Evolutionary conservation across 768 basidiomycete species (phyloP), one percentile per base, ranked within the genome.

Genomic region (Russula sp.): DNA sequence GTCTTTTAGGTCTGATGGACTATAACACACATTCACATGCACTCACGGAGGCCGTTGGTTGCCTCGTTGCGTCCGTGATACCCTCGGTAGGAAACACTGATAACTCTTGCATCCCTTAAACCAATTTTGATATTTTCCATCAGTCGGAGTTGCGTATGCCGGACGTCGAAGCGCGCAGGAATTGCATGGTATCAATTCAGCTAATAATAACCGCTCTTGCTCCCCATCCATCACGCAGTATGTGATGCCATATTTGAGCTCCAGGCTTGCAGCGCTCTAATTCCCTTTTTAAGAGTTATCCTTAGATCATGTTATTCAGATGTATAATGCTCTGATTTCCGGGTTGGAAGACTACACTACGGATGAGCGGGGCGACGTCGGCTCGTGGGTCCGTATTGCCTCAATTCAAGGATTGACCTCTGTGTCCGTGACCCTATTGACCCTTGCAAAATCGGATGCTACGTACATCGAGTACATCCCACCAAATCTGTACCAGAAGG

Each of bases 301-400:
- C 13, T 13, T 59, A 7, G 42, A 59, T 66, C 34, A 66, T 16
- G 35, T 35, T n/a, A 29, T 20, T 20, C 54, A 22, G 20, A 53
- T 91, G 58, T 76, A 87, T 54, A 75, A 80, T 57, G 79, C 81
- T 20, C 70, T 91, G 41, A 72, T 86, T n/a, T 71, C 69, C n/a
- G 94, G 92, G 4, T 73, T 99, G 56, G 78, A 83, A 20, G 95
- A 99, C 75, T 99, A 98, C 70, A 88, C 91, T 6, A 84, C 83
- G 51, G 96, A 99, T 70, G 90, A 97, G 70, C 85, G 96, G 66
- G 96, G 96, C 5, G 97, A 99, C 70, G 88, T 99, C 41, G 96
- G 96, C 45, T 98, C 96, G 2, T 97, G 94, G 93, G 81, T 94
- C 55, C 89, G 96, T 64, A 81, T 89, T 7, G 83, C 85, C 2